Percentiles rank a stretch among this genome's conserved stretches.
Evolutionary conservation across 306 rosid species (phyloP).

Genomic region (Albizia julibrissin): DNA sequence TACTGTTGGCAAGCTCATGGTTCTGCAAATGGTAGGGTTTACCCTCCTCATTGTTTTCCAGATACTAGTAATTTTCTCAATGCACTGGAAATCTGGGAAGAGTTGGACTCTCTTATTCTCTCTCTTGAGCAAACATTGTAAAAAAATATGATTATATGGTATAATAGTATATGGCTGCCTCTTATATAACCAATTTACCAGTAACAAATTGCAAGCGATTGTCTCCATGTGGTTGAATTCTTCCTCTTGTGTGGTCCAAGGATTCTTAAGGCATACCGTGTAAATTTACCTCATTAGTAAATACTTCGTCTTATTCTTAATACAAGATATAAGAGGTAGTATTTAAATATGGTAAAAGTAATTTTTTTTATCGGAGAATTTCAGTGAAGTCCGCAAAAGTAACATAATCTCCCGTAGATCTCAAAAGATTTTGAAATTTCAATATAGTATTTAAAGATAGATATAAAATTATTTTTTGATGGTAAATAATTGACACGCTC

Average conservation of each 20-base stretch:
- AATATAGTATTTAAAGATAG: no score
- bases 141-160: not conserved
- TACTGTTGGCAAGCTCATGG: slow-evolving; percentile 61
- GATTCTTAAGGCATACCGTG: no score
- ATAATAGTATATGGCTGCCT: not conserved
- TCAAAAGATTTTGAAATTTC: no score
- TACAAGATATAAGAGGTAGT: no score
- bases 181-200: not conserved
- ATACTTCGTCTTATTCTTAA: no score
- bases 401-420: no score
- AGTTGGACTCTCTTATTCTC: slow-evolving; percentile 27
- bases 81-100: slow-evolving; percentile 29
- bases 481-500: no score
- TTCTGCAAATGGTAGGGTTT: slow-evolving; percentile 39
- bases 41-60: slow-evolving; percentile 55
- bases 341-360: not conserved
- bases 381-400: no score
- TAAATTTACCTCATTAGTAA: not conserved
- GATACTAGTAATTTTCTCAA: slow-evolving; percentile 26
- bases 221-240: not conserved
- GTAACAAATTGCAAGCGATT: not conserved
- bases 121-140: slow-evolving; percentile 19
- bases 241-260: not conserved
- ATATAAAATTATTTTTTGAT: no score
- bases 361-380: not conserved